A percentile compares a stretch with the other conserved stretches of the same genome.
These are phyloP conservation scores for Talaromyces piceae DNA, from an alignment of 2,329 filamentous ascomycete species.

Conservation along the genomic window DNA sequence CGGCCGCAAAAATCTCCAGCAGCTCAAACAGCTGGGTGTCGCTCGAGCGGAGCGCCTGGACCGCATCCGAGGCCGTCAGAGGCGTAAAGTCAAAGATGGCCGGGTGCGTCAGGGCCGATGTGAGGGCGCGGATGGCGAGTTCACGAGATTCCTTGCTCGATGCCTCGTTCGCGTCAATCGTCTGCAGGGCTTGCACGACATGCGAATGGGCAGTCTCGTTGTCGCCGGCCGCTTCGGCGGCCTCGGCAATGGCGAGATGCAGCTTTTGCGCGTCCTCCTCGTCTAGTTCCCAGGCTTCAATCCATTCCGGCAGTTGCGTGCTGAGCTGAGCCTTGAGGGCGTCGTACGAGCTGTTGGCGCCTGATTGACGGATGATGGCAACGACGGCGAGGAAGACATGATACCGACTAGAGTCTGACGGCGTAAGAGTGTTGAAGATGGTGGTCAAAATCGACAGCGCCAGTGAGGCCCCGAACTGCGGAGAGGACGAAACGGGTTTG, in stretches of 20 bases:
- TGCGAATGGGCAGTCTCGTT: constrained; percentile 68
- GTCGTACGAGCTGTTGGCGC: constrained; percentile 70
- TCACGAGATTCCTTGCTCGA: constrained; percentile 49
- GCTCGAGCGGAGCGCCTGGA: constrained; percentile 79
- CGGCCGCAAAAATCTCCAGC: constrained; percentile 89
- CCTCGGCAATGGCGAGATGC: constrained; percentile 73
- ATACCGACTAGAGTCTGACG: constrained; percentile 71
- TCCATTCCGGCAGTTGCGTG: constrained; percentile 68
- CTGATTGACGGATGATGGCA: constrained; percentile 66
- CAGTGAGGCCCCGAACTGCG: constrained; percentile 74
- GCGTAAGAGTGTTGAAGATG: constrained; percentile 86
- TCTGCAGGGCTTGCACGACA: constrained; percentile 68
- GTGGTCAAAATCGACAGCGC: constrained; percentile 87
- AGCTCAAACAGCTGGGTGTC: constrained; percentile 83
- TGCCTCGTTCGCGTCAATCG: constrained; percentile 56
- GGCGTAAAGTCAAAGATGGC: constrained; percentile 67
- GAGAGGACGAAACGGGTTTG: constrained; percentile 78
- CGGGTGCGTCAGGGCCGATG: constrained; percentile 58
- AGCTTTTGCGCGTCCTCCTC: constrained; percentile 78
- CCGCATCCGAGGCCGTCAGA: constrained; percentile 61
- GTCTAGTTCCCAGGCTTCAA: constrained; percentile 73
- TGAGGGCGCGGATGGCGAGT: constrained; percentile 57
- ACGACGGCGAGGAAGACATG: constrained; percentile 87
- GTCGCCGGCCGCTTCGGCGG: constrained; percentile 70
- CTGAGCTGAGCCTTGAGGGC: constrained; percentile 75